Base-by-base conservation (phyloP, 2,329 filamentous ascomycete genomes). In the Neocatenulostroma microsporum region DNA sequence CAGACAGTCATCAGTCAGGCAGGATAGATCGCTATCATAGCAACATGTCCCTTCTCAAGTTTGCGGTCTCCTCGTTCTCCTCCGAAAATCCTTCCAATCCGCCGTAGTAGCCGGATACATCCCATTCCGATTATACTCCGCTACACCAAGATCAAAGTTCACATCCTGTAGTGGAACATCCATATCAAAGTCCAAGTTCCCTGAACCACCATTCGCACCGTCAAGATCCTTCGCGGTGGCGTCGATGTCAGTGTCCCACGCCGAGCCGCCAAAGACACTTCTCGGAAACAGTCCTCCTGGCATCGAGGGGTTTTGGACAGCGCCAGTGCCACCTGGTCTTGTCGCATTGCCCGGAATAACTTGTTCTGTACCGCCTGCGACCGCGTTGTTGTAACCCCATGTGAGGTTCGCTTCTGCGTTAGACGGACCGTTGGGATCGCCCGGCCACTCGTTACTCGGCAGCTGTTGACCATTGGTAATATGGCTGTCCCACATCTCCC, bases 401-500 rank as follows among this genome's bases (percentile, higher is more conserved):
- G 24, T 7, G 10, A 21, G 23, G 11, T 7, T 8, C 8, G 32
- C 7, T 8, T 35, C 7, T 35, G 30, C 11, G 30, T 21, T 33
- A 7, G 8, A 10, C 11, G 9, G 20, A 9, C 19, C 8, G 11
- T 11, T 18, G 30, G 33, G 21, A 10, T n/a, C n/a, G 12, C 15
- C n/a, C n/a, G n/a, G n/a, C n/a, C n/a, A n/a, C n/a, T n/a, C n/a
- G n/a, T n/a, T n/a, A n/a, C n/a, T n/a, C 34, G 27, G 24, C 15
- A 33, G 19, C 27, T 21, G 11, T 12, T 8, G 12, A 19, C 24
- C 39, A 4, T 29, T 25, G 28, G 10, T 36, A 14, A 46, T 31
- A 28, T 46, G 32, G 15, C 26, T 39, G 28, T 46, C 44, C 44
- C 41, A 54, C 39, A 48, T 49, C 34, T 56, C 52, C 55, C 55